Base-by-base conservation (phyloP, 2,329 filamentous ascomycete genomes). In the Aureobasidium sp. region DNA sequence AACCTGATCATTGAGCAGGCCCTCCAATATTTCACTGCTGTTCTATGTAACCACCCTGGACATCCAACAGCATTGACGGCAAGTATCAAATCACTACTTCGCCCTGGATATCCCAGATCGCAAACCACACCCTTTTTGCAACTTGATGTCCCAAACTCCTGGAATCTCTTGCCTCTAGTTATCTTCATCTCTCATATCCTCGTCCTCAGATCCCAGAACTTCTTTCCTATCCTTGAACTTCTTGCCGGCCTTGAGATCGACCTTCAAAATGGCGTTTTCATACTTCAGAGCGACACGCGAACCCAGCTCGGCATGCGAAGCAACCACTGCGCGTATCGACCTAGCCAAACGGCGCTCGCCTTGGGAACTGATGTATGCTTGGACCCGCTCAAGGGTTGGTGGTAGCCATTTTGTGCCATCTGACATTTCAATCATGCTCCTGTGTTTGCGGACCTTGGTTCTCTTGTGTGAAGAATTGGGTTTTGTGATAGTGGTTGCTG, bases 341-440 rank as follows among this genome's bases (percentile, higher is more conserved):
- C 6, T 12, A 5, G 55, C 13, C 3, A 59, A 32, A 9, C 43
- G n/a, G 2, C 43, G 13, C 15, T 26, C 9, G 17, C 55, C 55
- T 27, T 37, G 43, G 6, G 55, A 37, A 29, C 2, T 29, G 32
- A 59, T 59, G 32, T 59, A 48, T 15, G 43, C 43, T 39, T 48
- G 43, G 7, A 59, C 34, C 1, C 32, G 43, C 27, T 47, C 55
- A 15, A 59, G 43, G 1, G 55, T 59, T 39, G 55, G 43, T 27
- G 55, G 55, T 8, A 59, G 13, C 55, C 55, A 59, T 12, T n/a
- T 32, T 12, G 55, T 39, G n/a, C 43, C 43, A 43, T 59, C 43
- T 2, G 43, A 47, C 43, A 59, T 48, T 5, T 27, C 20, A 5
- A 48, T 47, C 55, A 59, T 59, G 2, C 8, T 26, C 20, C 32